Conservation (phyloP, 23 red algal genomes). For the Gracilaria domingensis region DNA sequence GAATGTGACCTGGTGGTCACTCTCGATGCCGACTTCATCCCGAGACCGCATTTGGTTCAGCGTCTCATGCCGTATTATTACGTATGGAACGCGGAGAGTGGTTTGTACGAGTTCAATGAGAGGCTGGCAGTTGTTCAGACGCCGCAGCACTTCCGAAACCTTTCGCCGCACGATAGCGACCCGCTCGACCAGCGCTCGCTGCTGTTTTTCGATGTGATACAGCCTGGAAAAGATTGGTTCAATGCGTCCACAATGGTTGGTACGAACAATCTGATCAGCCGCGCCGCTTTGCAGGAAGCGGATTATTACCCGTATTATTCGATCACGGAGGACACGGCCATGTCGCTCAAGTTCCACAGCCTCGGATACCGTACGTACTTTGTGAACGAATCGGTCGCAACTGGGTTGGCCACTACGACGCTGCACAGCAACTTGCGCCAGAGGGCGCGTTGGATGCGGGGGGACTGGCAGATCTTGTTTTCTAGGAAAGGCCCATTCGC, state of each 20-base stretch:
- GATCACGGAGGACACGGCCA: constrained; percentile 61
- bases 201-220: constrained; percentile 47
- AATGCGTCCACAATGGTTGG: constrained; percentile 59
- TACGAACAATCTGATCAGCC: constrained; percentile 61
- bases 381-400: constrained; percentile 60
- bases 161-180: constrained; percentile 56
- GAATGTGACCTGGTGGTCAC: constrained; percentile 40
- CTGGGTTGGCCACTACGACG: constrained; percentile 36
- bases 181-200: constrained; percentile 35
- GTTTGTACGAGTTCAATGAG: constrained; percentile 48
- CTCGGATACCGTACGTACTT: constrained; percentile 61
- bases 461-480: constrained; percentile 72
- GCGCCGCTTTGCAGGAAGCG: constrained; percentile 16
- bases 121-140: constrained; percentile 55
- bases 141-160: constrained; percentile 67
- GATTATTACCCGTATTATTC: constrained; percentile 55
- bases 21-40: constrained; percentile 70
- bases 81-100: constrained; percentile 41
- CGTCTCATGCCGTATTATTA: constrained; percentile 64
- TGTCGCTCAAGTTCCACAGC: constrained; percentile 58
- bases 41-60: constrained; percentile 55
- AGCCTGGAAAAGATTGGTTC: constrained; percentile 69
- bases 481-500: constrained; percentile 46
- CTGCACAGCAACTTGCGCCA: constrained; percentile 67
- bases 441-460: constrained; percentile 48